Percentiles rank a stretch among this genome's conserved stretches.
Conservation (phyloP, 768 basidiomycete genomes). For the Boletus rubescentipes region DNA sequence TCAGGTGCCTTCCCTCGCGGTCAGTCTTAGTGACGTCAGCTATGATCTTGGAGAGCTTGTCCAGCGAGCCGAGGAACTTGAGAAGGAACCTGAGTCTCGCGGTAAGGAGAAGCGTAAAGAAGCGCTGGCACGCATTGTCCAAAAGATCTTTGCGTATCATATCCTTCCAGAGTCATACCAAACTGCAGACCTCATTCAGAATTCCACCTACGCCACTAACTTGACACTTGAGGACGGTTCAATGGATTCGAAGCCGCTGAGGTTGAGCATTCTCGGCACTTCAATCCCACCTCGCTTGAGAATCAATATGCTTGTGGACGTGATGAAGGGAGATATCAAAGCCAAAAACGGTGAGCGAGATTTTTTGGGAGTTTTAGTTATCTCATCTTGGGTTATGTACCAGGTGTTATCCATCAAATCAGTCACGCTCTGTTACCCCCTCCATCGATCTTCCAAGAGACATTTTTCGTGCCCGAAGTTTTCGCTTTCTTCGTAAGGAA, state of each 20-base stretch:
- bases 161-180: slow-evolving; percentile 41
- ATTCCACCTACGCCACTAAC: slow-evolving; percentile 53
- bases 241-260: slow-evolving; percentile 44
- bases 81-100: slow-evolving; percentile 41
- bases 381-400: neutral
- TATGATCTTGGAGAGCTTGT: slow-evolving; percentile 8
- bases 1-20: neutral
- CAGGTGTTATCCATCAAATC: slow-evolving; percentile 16
- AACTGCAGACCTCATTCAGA: slow-evolving; percentile 42
- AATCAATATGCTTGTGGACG: slow-evolving; percentile 16
- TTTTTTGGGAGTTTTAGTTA: neutral
- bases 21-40: neutral
- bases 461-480: slow-evolving; percentile 4
- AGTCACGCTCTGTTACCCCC: slow-evolving; percentile 11
- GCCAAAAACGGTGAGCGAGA: slow-evolving; percentile 6
- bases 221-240: slow-evolving; percentile 42
- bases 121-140: slow-evolving; percentile 54
- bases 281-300: slow-evolving; percentile 35
- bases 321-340: slow-evolving; percentile 10
- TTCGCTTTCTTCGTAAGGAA: slow-evolving; percentile 14
- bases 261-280: slow-evolving; percentile 40
- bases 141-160: slow-evolving; percentile 47
- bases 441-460: slow-evolving; percentile 14
- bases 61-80: slow-evolving; percentile 35
- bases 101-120: slow-evolving; percentile 52